Evolutionary conservation across 345 rosid genomes (phyloP).

Genomic region (Reutealis trisperma): DNA sequence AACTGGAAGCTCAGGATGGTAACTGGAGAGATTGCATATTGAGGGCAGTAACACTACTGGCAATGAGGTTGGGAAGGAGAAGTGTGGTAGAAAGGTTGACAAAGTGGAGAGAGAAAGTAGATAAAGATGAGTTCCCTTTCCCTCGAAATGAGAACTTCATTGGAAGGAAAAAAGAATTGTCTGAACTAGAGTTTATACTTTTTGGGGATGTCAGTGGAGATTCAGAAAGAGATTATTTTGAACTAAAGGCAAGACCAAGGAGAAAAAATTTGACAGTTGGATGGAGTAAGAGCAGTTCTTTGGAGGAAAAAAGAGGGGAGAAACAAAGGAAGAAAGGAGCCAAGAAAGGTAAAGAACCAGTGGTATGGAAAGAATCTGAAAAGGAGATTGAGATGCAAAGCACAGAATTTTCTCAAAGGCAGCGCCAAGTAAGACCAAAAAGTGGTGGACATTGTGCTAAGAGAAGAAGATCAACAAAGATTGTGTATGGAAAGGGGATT

Average conservation of each 20-base stretch:
- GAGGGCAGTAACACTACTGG: conserved; percentile 68
- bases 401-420: conserved; percentile 40
- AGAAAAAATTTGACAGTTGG: conserved; percentile 72
- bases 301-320: conserved; percentile 52
- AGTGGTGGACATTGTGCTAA: conserved; percentile 44
- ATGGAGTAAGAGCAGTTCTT: conserved; percentile 57
- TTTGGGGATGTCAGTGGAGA: conserved; percentile 85
- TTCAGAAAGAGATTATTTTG: conserved; percentile 77
- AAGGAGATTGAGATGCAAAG: conserved; percentile 92
- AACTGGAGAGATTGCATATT: conserved; percentile 90
- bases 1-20: conserved; percentile 87
- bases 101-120: conserved; percentile 83
- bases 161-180: conserved; percentile 88
- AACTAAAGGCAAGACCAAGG: conserved; percentile 72
- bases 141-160: conserved; percentile 76
- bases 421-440: conserved; percentile 37
- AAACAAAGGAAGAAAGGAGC: conserved; percentile 30
- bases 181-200: conserved; percentile 83
- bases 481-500: conserved; percentile 80
- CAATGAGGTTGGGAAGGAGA: conserved; percentile 81
- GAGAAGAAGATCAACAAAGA: conserved; percentile 66
- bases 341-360: conserved; percentile 83
- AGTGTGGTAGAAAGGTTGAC: conserved; percentile 78
- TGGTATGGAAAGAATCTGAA: conserved; percentile 93
- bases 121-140: conserved; percentile 84